These are phyloP conservation scores for Heliamphora pulchella DNA, from an alignment of 179 eudicot genomes.

Conservation along the genomic window DNA sequence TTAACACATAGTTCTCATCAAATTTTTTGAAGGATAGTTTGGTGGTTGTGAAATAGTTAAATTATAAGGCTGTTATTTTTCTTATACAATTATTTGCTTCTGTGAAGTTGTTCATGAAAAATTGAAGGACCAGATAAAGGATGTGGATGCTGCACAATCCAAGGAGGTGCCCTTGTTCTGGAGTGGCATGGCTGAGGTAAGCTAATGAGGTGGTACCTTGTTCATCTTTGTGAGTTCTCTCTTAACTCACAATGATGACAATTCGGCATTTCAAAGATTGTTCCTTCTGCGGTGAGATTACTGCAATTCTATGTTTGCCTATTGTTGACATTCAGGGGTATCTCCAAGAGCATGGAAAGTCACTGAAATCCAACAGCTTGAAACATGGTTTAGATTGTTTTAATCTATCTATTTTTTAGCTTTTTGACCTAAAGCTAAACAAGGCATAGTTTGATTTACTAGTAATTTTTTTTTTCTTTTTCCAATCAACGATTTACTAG, in stretches of 20 bases:
- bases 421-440: not conserved
- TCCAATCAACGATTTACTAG: not conserved
- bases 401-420: not conserved
- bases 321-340: not conserved
- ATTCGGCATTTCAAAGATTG: not conserved
- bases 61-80: not conserved
- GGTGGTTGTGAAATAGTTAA: not conserved
- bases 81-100: constrained; percentile 5
- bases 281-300: not conserved
- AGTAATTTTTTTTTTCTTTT: not conserved
- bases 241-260: not conserved
- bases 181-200: constrained; percentile 95
- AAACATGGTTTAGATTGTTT: not conserved
- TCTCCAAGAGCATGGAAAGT: not conserved
- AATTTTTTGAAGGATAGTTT: constrained; percentile 3
- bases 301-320: not conserved
- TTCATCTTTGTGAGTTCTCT: not conserved
- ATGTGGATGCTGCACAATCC: constrained; percentile 63
- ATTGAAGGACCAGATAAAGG: constrained; percentile 62
- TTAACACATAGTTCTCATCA: not conserved
- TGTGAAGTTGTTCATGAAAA: constrained; percentile 53
- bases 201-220: constrained; percentile 10
- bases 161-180: constrained; percentile 62
- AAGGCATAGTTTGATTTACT: not conserved
- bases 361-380: not conserved